phyloP scores from a whole-genome alignment of 2,329 filamentous ascomycete species.

The Cladosporium cucumerinum region DNA sequence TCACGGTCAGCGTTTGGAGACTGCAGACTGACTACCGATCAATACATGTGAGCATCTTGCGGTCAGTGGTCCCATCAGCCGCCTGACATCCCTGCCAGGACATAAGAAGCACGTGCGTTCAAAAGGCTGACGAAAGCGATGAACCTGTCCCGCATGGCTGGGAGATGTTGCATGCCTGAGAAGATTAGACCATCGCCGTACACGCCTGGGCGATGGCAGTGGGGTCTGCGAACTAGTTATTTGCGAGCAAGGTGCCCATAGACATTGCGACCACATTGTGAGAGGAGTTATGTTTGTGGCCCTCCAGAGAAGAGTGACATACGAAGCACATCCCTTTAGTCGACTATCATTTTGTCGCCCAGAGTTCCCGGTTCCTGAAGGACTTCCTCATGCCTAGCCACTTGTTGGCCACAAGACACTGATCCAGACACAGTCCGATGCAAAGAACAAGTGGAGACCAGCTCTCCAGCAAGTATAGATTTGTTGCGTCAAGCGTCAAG shows the following conservation, averaged over 20 bases:
- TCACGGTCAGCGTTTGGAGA: background rate
- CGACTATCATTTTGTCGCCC: background rate
- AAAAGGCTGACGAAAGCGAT: background rate
- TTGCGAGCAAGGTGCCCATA: background rate
- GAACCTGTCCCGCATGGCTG: background rate
- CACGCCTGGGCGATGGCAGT: background rate
- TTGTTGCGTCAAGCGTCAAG: too few species aligned
- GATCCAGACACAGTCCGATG: too few species aligned
- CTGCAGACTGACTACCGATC: background rate
- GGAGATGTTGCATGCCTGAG: constrained; percentile 11
- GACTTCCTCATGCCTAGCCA: background rate
- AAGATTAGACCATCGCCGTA: constrained; percentile 2
- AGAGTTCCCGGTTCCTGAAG: background rate
- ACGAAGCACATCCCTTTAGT: background rate
- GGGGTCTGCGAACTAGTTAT: background rate
- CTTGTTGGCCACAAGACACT: background rate
- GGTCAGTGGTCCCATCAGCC: background rate
- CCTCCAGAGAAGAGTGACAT: background rate
- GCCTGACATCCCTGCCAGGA: background rate
- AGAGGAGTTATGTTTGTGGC: background rate
- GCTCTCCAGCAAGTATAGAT: too few species aligned
- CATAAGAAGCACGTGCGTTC: background rate
- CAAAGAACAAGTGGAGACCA: too few species aligned
- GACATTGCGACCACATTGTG: background rate
- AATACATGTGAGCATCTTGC: background rate